These are phyloP conservation scores for Baudoinia panamericana DNA, from an alignment of 495 filamentous ascomycete species.

Conservation along the genomic window DNA sequence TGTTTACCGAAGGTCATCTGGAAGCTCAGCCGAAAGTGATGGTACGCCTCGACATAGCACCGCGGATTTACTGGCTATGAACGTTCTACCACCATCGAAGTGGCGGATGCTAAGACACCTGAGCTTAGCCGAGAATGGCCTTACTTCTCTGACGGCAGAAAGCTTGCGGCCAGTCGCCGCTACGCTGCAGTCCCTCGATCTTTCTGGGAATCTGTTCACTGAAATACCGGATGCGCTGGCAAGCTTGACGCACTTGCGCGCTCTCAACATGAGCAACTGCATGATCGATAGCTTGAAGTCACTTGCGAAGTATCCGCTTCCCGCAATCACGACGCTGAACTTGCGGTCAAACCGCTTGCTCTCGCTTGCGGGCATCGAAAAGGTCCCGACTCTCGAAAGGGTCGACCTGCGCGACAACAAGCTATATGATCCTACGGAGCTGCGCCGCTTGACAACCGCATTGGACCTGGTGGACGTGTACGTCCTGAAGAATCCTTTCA, in stretches of 20 bases:
- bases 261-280: conserved; percentile 85
- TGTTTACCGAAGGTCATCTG: conserved; percentile 74
- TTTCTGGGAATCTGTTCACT: conserved; percentile 80
- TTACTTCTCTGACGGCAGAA: conserved; percentile 60
- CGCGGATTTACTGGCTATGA: conserved; percentile 53
- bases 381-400: conserved; percentile 72
- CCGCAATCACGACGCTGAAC: conserved; percentile 87
- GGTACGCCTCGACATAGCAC: conserved; percentile 59
- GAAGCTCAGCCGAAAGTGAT: conserved; percentile 67
- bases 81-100: conserved; percentile 64
- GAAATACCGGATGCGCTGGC: conserved; percentile 84
- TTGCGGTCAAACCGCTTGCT: conserved; percentile 77
- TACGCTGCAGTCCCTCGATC: conserved; percentile 76
- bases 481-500: conserved; percentile 80
- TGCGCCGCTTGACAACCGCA: conserved; percentile 77
- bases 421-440: conserved; percentile 75
- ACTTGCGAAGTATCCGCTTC: conserved; percentile 69
- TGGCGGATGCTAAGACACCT: conserved; percentile 91
- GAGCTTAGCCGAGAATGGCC: conserved; percentile 77
- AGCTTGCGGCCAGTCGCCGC: conserved; percentile 71
- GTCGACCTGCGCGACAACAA: conserved; percentile 88
- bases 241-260: conserved; percentile 64
- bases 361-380: conserved; percentile 83
- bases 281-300: conserved; percentile 96
- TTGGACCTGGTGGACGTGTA: conserved; percentile 88